Conservation (phyloP, 2,329 filamentous ascomycete species). For the Beauveria caledonica region DNA sequence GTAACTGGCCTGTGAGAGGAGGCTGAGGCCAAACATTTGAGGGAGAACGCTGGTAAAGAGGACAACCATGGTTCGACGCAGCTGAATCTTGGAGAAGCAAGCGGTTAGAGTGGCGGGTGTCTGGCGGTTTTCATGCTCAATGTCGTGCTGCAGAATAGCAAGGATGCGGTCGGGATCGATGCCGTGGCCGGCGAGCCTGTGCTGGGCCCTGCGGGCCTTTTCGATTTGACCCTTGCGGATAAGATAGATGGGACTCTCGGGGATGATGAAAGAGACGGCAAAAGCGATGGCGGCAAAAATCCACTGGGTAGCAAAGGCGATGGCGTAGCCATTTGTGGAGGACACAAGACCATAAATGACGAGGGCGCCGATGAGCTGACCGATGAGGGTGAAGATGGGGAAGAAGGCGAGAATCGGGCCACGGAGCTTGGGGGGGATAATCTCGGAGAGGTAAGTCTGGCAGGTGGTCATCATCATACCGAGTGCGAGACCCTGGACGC, state of each 20-base stretch:
- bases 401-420: constrained; percentile 40
- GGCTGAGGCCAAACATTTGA: constrained; percentile 35
- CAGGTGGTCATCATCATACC: constrained; percentile 35
- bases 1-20: constrained; percentile 36
- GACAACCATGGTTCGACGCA: constrained; percentile 33
- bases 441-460: constrained; percentile 43
- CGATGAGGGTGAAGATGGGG: constrained; percentile 39
- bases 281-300: constrained; percentile 34
- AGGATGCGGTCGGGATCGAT: constrained; percentile 32
- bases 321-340: constrained; percentile 27
- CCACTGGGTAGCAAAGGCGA: constrained; percentile 38
- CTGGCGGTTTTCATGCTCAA: constrained; percentile 30
- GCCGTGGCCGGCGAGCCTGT: constrained; percentile 36
- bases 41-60: constrained; percentile 35
- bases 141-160: constrained; percentile 38
- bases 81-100: constrained; percentile 36
- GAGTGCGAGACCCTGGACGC: constrained; percentile 36
- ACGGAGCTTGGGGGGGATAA: constrained; percentile 36
- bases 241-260: constrained; percentile 43
- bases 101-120: constrained; percentile 30
- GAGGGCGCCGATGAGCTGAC: constrained; percentile 37
- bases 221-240: constrained; percentile 32
- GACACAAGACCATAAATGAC: constrained; percentile 29
- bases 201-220: constrained; percentile 37
- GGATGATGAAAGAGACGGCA: constrained; percentile 34